Conservation (phyloP, 164 flowering plant species). For the Stephania japonica region DNA sequence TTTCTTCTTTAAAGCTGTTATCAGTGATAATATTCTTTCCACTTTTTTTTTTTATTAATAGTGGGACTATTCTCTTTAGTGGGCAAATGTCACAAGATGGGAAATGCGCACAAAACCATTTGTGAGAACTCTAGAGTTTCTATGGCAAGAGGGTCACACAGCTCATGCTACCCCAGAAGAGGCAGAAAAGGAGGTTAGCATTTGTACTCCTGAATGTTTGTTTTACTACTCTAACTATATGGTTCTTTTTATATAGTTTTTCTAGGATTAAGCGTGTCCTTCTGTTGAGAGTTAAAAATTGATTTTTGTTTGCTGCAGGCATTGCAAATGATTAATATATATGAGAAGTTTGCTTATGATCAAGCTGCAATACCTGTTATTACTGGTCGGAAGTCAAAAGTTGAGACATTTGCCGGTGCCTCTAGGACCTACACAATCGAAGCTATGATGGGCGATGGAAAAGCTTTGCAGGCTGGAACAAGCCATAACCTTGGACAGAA, state of each 20-base stretch:
- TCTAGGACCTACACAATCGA: slow-evolving; percentile 84
- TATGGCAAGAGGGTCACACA: slow-evolving; percentile 99
- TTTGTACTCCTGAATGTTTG: not conserved
- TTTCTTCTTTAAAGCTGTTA: not conserved
- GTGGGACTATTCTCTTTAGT: slow-evolving; percentile 35
- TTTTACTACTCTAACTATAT: not conserved
- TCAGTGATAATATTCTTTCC: not conserved
- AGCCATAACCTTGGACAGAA: slow-evolving; percentile 98
- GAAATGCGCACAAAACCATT: slow-evolving; percentile 99
- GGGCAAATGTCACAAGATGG: slow-evolving; percentile 99
- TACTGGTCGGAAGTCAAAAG: slow-evolving; percentile 84
- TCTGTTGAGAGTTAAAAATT: slow-evolving; percentile 14
- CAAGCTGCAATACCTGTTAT: slow-evolving; percentile 96
- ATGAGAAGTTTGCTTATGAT: slow-evolving; percentile 86
- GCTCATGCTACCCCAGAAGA: slow-evolving; percentile 93
- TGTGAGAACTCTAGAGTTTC: slow-evolving; percentile 92
- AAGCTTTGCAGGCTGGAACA: slow-evolving; percentile 96
- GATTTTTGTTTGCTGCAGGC: slow-evolving; percentile 56
- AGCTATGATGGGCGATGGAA: slow-evolving; percentile 99
- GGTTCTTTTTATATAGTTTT: not conserved
- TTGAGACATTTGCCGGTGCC: slow-evolving; percentile 99
- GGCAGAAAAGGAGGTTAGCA: slow-evolving; percentile 87
- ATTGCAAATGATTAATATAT: slow-evolving; percentile 84
- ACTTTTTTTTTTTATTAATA: not conserved
- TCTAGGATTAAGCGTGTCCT: not conserved